phyloP scores from a whole-genome alignment of 2,329 filamentous ascomycete species.

The Gyromitra esculenta region DNA sequence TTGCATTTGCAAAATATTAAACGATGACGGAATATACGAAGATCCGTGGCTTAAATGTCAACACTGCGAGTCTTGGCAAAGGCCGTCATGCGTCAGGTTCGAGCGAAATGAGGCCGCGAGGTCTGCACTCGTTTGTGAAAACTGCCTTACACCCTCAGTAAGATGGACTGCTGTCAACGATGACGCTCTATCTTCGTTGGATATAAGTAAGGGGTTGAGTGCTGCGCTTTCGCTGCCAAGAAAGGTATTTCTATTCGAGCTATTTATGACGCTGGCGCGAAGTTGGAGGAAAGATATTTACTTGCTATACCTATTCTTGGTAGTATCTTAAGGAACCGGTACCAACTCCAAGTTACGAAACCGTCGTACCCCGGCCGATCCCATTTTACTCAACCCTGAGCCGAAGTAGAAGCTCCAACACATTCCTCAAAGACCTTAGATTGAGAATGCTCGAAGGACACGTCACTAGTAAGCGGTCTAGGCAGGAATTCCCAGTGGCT shows the following conservation, averaged over 20 bases:
- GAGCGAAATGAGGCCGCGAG: not conserved
- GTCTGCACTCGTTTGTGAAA: not conserved
- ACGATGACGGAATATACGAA: slow-evolving; percentile 5
- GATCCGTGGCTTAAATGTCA: not conserved
- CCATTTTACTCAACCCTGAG: not conserved
- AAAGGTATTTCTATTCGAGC: not conserved
- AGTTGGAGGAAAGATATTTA: not conserved
- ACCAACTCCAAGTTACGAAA: not conserved
- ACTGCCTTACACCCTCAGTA: not conserved
- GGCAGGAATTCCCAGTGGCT: not conserved
- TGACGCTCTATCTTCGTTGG: not conserved
- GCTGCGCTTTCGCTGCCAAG: not conserved
- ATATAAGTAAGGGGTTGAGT: not conserved
- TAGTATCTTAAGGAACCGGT: not conserved
- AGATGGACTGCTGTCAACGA: not conserved
- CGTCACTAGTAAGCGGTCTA: not conserved
- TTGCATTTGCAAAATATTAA: slow-evolving; percentile 2
- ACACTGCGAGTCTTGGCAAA: slow-evolving; percentile 6
- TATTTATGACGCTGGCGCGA: not conserved
- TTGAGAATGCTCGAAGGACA: not conserved
- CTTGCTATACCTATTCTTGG: not conserved
- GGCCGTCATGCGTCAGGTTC: not conserved
- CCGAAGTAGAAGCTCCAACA: not conserved
- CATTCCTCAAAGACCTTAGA: not conserved
- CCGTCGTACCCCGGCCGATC: not conserved